Evolutionary conservation across 306 rosid species (phyloP).

Genomic region (Quercus gilva): DNA sequence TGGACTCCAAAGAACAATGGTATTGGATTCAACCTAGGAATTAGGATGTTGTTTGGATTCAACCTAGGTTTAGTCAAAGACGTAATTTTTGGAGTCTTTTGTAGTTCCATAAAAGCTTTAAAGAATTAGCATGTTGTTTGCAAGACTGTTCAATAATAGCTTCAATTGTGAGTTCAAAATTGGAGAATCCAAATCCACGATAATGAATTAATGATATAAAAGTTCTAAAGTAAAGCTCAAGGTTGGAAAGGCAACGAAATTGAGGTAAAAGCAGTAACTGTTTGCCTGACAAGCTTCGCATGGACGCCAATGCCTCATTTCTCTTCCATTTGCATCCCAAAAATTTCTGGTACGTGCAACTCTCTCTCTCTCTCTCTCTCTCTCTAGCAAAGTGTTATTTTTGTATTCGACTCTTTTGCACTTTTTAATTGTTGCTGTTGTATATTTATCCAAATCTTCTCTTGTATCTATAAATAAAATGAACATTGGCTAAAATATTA

Average conservation of each 20-base stretch:
- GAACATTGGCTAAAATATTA: too few relatives aligned
- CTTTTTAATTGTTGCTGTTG: too few relatives aligned
- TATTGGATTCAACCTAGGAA: too few relatives aligned
- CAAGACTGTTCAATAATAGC: neutral
- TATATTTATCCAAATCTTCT: too few relatives aligned
- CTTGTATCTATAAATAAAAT: too few relatives aligned
- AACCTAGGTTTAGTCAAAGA: too few relatives aligned
- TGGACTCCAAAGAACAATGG: too few relatives aligned
- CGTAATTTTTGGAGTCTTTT: too few relatives aligned
- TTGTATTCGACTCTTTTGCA: too few relatives aligned
- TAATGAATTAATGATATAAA: neutral
- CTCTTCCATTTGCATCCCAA: neutral
- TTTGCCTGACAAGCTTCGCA: constrained; percentile 25
- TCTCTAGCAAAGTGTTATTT: neutral
- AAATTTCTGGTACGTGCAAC: neutral
- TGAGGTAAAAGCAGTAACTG: constrained; percentile 29
- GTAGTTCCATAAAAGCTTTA: neutral
- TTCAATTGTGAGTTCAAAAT: too few relatives aligned
- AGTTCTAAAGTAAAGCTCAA: neutral
- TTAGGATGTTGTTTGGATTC: neutral
- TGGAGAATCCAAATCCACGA: neutral
- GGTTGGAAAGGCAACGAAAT: constrained; percentile 24
- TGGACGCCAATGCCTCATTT: constrained; percentile 15
- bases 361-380: constrained; percentile 3
- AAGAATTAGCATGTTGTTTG: neutral